Evolutionary conservation across 1,284 basidiomycete species (phyloP), one percentile per base, ranked within the genome.

Genomic region (Ceratobasidium sp.): DNA sequence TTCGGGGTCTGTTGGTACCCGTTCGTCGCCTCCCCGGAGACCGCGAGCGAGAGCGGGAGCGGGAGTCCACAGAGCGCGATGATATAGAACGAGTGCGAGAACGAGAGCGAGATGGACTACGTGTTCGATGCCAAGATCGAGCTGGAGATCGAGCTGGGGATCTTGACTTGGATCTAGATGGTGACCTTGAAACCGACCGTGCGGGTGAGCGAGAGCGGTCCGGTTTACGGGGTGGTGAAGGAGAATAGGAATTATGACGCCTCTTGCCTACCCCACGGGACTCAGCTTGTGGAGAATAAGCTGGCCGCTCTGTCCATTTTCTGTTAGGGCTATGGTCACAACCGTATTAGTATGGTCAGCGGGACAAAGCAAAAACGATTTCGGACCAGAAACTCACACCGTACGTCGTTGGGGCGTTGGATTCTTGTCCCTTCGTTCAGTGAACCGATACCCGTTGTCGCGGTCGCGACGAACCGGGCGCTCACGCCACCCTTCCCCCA

Each of bases 1-100:
- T 78, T 62, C 73, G 74, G 33, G 75, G 42, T 47, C 58, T 66
- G 30, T 41, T 33, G 8, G 79, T 77, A 71, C 82, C 82, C 68
- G 81, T 79, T 49, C 82, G 82, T 56, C 80, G 81, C 49, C 83
- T 83, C 73, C 85, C 85, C 3, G 82, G 81, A 27, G 82, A 81
- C 68, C 83, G 79, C 52, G 87, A 86, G 66, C 80, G 80, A 29
- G 89, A 87, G 57, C 80, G 81, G 47, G 88, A 89, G 42, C 84
- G 85, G 71, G 82, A 85, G 56, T 64, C 64, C 25, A 87, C 87
- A 29, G 88, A 89, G 49, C 80, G 82, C 59, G 79, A 82, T n/a
- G 87, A 78, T 5, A 87, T 87, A 5, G 87, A 87, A 30, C 80
- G 82, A 41, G 84, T 84, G 25, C 79, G 83, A 14, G 87, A 86